Percentiles rank a stretch among this genome's conserved stretches.
Evolutionary conservation across 2,329 filamentous ascomycete species (phyloP).

Genomic region (Clonostachys rosea): DNA sequence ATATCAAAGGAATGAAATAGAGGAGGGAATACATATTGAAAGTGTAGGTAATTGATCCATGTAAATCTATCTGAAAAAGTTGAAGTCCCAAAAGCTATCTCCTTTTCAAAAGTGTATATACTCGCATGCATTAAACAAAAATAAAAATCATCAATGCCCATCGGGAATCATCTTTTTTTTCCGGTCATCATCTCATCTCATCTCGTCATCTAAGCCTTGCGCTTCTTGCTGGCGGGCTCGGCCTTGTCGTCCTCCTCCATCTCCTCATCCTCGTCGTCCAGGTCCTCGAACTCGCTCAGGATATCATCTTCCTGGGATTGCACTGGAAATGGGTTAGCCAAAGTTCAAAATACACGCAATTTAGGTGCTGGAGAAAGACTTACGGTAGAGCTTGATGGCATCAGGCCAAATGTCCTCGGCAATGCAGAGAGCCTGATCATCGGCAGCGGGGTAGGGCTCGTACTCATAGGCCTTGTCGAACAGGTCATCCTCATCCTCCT

Average conservation of each 20-base stretch:
- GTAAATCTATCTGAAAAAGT: too few relatives aligned
- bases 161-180: too few relatives aligned
- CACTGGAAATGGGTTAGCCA: slow-evolving; percentile 8
- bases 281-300: slow-evolving; percentile 62
- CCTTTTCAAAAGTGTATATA: too few relatives aligned
- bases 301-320: slow-evolving; percentile 63
- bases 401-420: slow-evolving; percentile 86
- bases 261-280: slow-evolving; percentile 37
- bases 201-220: slow-evolving; percentile 24
- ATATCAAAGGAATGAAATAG: too few relatives aligned
- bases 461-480: slow-evolving; percentile 41
- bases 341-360: not conserved
- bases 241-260: slow-evolving; percentile 23
- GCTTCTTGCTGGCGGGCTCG: slow-evolving; percentile 32
- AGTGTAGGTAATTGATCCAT: too few relatives aligned
- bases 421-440: slow-evolving; percentile 74
- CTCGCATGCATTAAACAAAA: too few relatives aligned
- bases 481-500: slow-evolving; percentile 53
- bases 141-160: too few relatives aligned
- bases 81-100: too few relatives aligned
- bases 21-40: too few relatives aligned
- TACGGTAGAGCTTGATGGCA: slow-evolving; percentile 89
- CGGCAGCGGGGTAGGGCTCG: slow-evolving; percentile 85
- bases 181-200: not conserved
- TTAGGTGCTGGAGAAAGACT: slow-evolving; percentile 26